phyloP scores from a whole-genome alignment of 148 eudicot species.

The Cornus florida region DNA sequence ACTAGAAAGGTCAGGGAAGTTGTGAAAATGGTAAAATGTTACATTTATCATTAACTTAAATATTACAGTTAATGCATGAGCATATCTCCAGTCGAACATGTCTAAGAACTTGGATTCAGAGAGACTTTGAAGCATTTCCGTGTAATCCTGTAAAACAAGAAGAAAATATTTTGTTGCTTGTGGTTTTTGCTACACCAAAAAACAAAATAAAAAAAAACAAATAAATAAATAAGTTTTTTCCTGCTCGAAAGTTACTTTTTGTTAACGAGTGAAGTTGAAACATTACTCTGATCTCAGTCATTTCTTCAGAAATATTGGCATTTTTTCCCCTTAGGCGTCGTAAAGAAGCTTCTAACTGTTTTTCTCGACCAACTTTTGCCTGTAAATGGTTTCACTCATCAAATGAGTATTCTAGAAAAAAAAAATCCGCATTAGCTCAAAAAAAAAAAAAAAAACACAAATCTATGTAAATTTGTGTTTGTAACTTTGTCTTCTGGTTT shows the following conservation, averaged over 20 bases:
- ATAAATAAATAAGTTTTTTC: neutral
- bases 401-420: neutral
- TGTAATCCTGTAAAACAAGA: constrained; percentile 39
- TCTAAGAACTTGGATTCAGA: constrained; percentile 33
- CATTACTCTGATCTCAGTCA: constrained; percentile 62
- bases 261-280: neutral
- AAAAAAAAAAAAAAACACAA: too few species aligned
- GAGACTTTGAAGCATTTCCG: constrained; percentile 28
- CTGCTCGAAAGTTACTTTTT: neutral
- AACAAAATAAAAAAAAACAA: neutral
- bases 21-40: neutral
- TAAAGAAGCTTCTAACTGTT: constrained; percentile 40
- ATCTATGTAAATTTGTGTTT: too few species aligned
- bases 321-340: constrained; percentile 56
- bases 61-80: constrained; percentile 48
- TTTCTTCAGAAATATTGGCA: constrained; percentile 52
- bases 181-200: too few species aligned
- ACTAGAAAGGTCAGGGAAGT: neutral
- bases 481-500: too few species aligned
- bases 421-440: neutral
- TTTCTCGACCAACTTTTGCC: constrained; percentile 54
- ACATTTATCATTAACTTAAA: neutral
- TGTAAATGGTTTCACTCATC: constrained; percentile 16
- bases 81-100: constrained; percentile 53
- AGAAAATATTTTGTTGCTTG: neutral